These are phyloP conservation scores for Terana coerulea DNA, from an alignment of 768 basidiomycete genomes.

Conservation along the genomic window DNA sequence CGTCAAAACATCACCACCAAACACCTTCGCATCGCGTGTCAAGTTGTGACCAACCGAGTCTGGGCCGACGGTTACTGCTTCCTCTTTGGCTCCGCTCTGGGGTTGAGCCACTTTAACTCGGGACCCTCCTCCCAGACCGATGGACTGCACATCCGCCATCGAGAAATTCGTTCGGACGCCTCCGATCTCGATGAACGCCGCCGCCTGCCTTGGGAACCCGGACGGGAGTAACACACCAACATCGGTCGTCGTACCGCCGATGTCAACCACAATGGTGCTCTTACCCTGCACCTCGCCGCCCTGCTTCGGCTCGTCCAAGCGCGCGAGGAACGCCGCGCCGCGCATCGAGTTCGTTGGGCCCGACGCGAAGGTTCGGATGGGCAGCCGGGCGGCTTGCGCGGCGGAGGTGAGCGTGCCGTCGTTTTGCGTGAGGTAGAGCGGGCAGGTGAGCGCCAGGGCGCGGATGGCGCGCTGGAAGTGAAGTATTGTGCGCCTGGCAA, in stretches of 20 bases:
- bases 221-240: slow-evolving; percentile 58
- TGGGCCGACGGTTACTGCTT: slow-evolving; percentile 51
- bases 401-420: slow-evolving; percentile 53
- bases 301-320: slow-evolving; percentile 26
- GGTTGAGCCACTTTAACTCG: slow-evolving; percentile 35
- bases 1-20: slow-evolving; percentile 55
- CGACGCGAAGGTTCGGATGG: slow-evolving; percentile 52
- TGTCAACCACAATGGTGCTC: slow-evolving; percentile 52
- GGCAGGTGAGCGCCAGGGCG: slow-evolving; percentile 43
- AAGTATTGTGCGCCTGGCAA: slow-evolving; percentile 51
- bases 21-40: slow-evolving; percentile 45
- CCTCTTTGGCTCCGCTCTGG: slow-evolving; percentile 27
- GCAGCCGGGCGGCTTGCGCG: slow-evolving; percentile 47
- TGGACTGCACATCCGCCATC: slow-evolving; percentile 53
- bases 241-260: slow-evolving; percentile 66
- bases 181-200: slow-evolving; percentile 57
- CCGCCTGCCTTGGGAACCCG: slow-evolving; percentile 61
- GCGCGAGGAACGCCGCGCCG: slow-evolving; percentile 58
- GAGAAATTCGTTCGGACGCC: slow-evolving; percentile 60
- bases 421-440: slow-evolving; percentile 57
- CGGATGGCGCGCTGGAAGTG: slow-evolving; percentile 51
- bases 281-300: slow-evolving; percentile 18
- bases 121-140: slow-evolving; percentile 66
- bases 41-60: slow-evolving; percentile 61
- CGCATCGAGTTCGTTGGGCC: slow-evolving; percentile 67